Base-by-base conservation (phyloP, 1,139 yeast genomes). In the Yamadazyma conglobata region DNA sequence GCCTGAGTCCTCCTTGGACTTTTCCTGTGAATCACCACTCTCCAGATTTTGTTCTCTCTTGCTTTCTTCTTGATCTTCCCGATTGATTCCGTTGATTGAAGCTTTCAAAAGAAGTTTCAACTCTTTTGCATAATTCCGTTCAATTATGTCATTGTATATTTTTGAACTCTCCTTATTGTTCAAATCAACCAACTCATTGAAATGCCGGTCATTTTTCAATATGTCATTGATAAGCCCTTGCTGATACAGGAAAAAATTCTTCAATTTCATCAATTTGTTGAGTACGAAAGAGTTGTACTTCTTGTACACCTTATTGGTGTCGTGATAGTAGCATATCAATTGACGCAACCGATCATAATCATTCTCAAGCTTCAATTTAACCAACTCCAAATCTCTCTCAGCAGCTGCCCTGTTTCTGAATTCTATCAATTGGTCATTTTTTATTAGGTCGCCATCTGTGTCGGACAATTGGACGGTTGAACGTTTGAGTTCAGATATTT, bases 211-310 rank as follows among this genome's bases (percentile, higher is more conserved):
- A 12, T 44, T 46, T 3, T 40, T 34, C 17, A 60, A 42, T 20
- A 53, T 35, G 7, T 52, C 54, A 19, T 45, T 44, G 35, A 66
- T 59, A 18, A 56, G 35, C 22, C 43, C 50, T 28, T 50, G 50
- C 40, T 68, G 73, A 39, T 48, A 64, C 42, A 61, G 66, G 32
- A 68, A 59, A 37, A 67, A 67, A 39, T 62, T 58, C 42, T 58
- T 58, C 30, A 68, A 45, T 38, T 67, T 68, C 30, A 56, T 56
- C 26, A 68, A 48, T 41, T 66, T 67, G 43, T 60, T 66, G 12
- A 56, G 40, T 40, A 59, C 34, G 2, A 52, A 38, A 19, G 38
- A 33, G 40, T 60, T 61, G 47, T 60, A 52, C 35, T 51, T 54
- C 34, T 56, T 58, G 46, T 64, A 68, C 19, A 50, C 51, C 23